Conservation (phyloP, 2,329 filamentous ascomycete species). For the Colletotrichum endophyticum region DNA sequence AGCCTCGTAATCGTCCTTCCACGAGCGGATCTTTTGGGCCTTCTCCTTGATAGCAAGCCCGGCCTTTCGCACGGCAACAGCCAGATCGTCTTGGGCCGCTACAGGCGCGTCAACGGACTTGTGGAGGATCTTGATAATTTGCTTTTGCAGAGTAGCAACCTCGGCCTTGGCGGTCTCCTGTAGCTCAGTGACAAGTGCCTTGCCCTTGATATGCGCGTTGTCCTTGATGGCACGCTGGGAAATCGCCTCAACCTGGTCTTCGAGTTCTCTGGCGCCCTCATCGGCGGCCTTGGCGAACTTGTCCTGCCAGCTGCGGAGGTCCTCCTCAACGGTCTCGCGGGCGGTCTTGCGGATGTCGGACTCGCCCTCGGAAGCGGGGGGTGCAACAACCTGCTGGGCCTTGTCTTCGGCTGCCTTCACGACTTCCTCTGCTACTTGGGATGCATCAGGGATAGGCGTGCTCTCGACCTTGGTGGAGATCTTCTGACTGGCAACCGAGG, state of each 20-base stretch:
- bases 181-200: slow-evolving; percentile 70
- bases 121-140: slow-evolving; percentile 68
- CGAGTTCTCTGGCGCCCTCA: slow-evolving; percentile 77
- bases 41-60: slow-evolving; percentile 77
- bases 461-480: slow-evolving; percentile 19
- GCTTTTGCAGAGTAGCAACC: slow-evolving; percentile 67
- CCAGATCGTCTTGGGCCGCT: slow-evolving; percentile 46
- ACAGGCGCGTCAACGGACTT: slow-evolving; percentile 49
- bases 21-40: slow-evolving; percentile 77
- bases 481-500: slow-evolving; percentile 24
- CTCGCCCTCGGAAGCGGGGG: slow-evolving; percentile 51
- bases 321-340: slow-evolving; percentile 73
- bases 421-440: slow-evolving; percentile 18
- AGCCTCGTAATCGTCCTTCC: slow-evolving; percentile 75
- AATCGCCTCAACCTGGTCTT: slow-evolving; percentile 68
- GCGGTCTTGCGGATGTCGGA: slow-evolving; percentile 62
- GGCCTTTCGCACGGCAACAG: slow-evolving; percentile 63
- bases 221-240: slow-evolving; percentile 60
- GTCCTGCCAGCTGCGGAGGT: slow-evolving; percentile 84
- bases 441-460: slow-evolving; percentile 18
- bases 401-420: slow-evolving; percentile 12
- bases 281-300: slow-evolving; percentile 88
- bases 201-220: slow-evolving; percentile 70
- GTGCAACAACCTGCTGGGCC: slow-evolving; percentile 42
- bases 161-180: slow-evolving; percentile 70